Conservation (phyloP, 441 rosid genomes). For the Arabidopsis lyrata region DNA sequence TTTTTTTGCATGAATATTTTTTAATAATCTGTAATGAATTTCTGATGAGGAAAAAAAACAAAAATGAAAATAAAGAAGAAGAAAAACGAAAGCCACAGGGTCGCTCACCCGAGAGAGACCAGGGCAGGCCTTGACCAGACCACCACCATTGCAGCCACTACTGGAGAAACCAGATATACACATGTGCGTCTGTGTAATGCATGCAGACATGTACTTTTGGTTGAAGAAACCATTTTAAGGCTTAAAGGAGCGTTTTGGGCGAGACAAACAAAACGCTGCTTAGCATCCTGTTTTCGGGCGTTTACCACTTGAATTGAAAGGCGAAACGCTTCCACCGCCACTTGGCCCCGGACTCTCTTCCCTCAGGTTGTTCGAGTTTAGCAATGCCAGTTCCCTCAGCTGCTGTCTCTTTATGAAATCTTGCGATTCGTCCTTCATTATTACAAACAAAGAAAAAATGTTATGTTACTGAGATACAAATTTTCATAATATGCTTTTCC, state of each 20-base stretch:
- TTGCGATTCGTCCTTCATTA: slow-evolving; percentile 84
- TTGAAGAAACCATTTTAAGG: slow-evolving; percentile 33
- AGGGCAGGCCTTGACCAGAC: slow-evolving; percentile 32
- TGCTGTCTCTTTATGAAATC: slow-evolving; percentile 95
- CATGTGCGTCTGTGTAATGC: slow-evolving; percentile 36
- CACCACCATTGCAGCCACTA: slow-evolving; percentile 47
- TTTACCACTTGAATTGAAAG: slow-evolving; percentile 96
- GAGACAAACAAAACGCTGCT: slow-evolving; percentile 32
- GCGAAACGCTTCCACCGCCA: slow-evolving; percentile 73
- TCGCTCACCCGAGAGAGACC: slow-evolving; percentile 51
- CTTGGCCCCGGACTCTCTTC: slow-evolving; percentile 99
- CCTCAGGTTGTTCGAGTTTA: slow-evolving; percentile 87
- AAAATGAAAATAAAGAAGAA: background rate
- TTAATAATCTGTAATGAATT: slow-evolving; percentile 40
- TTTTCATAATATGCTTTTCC: background rate
- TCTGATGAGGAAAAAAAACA: slow-evolving; percentile 11
- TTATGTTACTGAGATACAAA: background rate
- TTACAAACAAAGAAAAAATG: slow-evolving; percentile 6
- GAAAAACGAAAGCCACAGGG: slow-evolving; percentile 40
- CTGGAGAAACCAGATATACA: slow-evolving; percentile 39
- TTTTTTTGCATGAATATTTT: slow-evolving; percentile 31
- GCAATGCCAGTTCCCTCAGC: slow-evolving; percentile 87
- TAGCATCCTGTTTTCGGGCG: slow-evolving; percentile 94
- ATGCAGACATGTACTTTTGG: slow-evolving; percentile 44
- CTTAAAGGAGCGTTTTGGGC: slow-evolving; percentile 6